phyloP scores from a whole-genome alignment of 2,329 filamentous ascomycete species.

The Fonsecaea nubica region DNA sequence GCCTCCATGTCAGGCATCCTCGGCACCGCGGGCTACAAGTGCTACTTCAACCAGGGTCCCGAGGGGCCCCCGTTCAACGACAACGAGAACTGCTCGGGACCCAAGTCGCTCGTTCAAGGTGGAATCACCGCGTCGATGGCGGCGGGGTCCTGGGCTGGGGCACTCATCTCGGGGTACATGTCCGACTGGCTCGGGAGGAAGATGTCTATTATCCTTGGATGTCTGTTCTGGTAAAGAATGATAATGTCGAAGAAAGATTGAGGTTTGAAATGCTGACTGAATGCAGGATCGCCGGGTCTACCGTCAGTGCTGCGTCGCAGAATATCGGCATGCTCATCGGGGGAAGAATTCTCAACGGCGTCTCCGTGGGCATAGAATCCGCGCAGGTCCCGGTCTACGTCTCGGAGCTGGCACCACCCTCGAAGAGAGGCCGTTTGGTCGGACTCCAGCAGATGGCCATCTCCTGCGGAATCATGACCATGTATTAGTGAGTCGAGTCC shows the following conservation, averaged over 20 bases:
- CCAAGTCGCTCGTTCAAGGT: constrained; percentile 40
- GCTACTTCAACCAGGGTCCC: constrained; percentile 53
- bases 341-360: constrained; percentile 62
- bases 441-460: constrained; percentile 48
- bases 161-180: constrained; percentile 58
- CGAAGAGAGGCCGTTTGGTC: constrained; percentile 48
- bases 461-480: constrained; percentile 47
- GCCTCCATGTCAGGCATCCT: constrained; percentile 59
- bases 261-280: no score
- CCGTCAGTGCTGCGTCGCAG: no score
- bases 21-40: constrained; percentile 58
- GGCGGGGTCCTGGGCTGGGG: constrained; percentile 50
- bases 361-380: constrained; percentile 76
- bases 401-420: constrained; percentile 55
- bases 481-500: constrained; percentile 37
- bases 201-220: constrained; percentile 48
- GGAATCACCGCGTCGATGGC: constrained; percentile 49
- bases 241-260: no score
- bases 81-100: constrained; percentile 50
- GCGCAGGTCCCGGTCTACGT: constrained; percentile 75
- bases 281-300: no score
- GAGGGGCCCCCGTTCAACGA: constrained; percentile 33
- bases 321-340: no score
- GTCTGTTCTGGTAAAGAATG: no score
- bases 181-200: constrained; percentile 63